A percentile compares a stretch with the other conserved stretches of the same genome.
Evolutionary conservation across 352 stramenopile species (phyloP).

Genomic region (Globisporangium irregulare): DNA sequence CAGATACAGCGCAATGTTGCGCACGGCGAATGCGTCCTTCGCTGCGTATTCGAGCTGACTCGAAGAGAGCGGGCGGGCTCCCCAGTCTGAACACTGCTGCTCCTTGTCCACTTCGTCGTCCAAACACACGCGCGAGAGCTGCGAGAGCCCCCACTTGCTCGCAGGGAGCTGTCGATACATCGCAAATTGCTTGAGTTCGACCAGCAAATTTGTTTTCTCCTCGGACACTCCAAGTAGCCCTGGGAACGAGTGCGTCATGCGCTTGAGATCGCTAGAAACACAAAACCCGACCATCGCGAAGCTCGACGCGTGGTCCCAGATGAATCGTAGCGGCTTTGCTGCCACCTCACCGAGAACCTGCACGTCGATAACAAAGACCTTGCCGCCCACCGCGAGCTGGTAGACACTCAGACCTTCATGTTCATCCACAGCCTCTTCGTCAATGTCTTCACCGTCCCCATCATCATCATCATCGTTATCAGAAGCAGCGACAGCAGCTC

Average conservation of each 20-base stretch:
- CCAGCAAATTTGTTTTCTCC: constrained; percentile 20
- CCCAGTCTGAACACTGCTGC: constrained; percentile 67
- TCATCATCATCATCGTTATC: not conserved
- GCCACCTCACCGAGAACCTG: constrained; percentile 39
- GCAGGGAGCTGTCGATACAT: constrained; percentile 45
- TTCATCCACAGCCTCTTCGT: constrained; percentile 10
- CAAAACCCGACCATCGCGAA: constrained; percentile 58
- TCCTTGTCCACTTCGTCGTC: constrained; percentile 50
- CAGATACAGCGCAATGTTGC: constrained; percentile 39
- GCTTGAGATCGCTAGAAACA: constrained; percentile 45
- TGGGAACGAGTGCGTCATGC: constrained; percentile 52
- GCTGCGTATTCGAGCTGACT: constrained; percentile 54
- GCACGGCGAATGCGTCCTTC: constrained; percentile 49
- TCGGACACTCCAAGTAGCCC: constrained; percentile 16
- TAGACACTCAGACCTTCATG: constrained; percentile 47
- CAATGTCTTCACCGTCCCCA: constrained; percentile 12
- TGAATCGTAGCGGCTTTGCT: constrained; percentile 30
- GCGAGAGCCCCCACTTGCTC: constrained; percentile 51
- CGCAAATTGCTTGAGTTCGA: constrained; percentile 57
- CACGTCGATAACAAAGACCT: constrained; percentile 59
- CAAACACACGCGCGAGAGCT: constrained; percentile 38
- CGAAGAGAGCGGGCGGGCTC: constrained; percentile 32
- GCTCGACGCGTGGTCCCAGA: constrained; percentile 30
- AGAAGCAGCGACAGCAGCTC: not conserved
- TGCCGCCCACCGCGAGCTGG: constrained; percentile 38